These are phyloP conservation scores for Lotus japonicus DNA, from an alignment of 306 rosid genomes.

Conservation along the genomic window DNA sequence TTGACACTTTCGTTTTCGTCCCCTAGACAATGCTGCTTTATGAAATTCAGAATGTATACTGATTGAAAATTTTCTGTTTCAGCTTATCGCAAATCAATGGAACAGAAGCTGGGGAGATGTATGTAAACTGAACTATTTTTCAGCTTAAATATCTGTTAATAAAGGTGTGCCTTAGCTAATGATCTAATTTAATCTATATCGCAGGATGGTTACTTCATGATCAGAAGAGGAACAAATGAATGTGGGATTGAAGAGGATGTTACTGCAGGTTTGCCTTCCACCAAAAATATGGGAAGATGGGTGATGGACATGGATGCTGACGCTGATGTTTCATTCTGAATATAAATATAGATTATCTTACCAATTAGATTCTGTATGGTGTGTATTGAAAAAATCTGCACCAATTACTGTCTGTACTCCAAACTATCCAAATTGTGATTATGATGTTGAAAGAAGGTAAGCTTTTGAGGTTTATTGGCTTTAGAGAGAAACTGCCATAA, in stretches of 20 bases:
- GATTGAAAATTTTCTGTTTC: constrained; percentile 32
- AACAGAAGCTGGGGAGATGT: constrained; percentile 95
- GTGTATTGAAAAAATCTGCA: constrained; percentile 12
- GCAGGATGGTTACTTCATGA: constrained; percentile 98
- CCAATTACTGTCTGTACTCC: not conserved
- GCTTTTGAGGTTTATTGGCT: not conserved
- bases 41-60: constrained; percentile 12
- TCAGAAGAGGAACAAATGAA: constrained; percentile 81
- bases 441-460: constrained; percentile 10
- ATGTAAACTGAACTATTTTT: constrained; percentile 30
- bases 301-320: constrained; percentile 29
- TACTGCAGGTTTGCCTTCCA: constrained; percentile 84
- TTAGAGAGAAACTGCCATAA: not conserved
- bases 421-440: not conserved
- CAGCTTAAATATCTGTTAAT: constrained; percentile 5
- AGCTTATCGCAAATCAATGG: constrained; percentile 99
- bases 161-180: not conserved
- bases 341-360: constrained; percentile 1
- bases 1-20: not conserved
- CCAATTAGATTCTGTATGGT: constrained; percentile 4
- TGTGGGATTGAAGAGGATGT: constrained; percentile 80
- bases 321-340: constrained; percentile 40
- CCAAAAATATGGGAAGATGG: constrained; percentile 45
- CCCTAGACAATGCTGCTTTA: not conserved
- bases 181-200: constrained; percentile 4